Evolutionary conservation across 306 rosid genomes (phyloP).

Genomic region (Cucurbita ficifolia): DNA sequence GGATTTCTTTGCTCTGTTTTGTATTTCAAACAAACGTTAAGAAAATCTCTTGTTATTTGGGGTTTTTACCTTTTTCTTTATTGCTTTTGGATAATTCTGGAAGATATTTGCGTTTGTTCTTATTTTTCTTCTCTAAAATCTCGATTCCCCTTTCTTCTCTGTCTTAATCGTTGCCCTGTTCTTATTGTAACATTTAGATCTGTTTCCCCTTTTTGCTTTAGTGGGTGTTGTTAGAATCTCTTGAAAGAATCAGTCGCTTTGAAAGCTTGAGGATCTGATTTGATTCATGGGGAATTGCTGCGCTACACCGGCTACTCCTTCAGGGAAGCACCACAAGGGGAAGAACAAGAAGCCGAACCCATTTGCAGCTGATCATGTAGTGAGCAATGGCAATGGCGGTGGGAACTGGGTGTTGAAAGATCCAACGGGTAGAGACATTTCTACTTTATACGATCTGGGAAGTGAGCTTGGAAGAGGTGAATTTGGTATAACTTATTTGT

Average conservation of each 20-base stretch:
- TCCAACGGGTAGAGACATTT: conserved; percentile 16
- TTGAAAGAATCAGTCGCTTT: background rate
- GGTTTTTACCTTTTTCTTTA: background rate
- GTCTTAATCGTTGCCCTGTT: background rate
- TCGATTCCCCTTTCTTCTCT: background rate
- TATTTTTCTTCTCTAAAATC: background rate
- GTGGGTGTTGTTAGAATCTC: background rate
- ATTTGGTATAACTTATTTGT: conserved; percentile 15
- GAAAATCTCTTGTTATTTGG: background rate
- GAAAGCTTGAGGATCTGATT: conserved; percentile 5
- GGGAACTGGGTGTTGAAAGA: conserved; percentile 15
- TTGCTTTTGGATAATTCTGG: conserved; percentile 1
- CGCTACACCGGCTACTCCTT: conserved; percentile 9
- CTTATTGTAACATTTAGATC: background rate
- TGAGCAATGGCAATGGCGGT: conserved; percentile 13
- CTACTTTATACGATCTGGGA: conserved; percentile 9
- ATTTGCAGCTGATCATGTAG: conserved; percentile 12
- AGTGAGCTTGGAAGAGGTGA: conserved; percentile 23
- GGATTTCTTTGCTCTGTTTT: background rate
- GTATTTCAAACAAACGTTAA: background rate
- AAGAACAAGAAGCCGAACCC: conserved; percentile 17
- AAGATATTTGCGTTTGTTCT: background rate
- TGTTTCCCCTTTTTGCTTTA: background rate
- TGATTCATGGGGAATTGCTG: conserved; percentile 24
- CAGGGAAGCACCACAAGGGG: conserved; percentile 1